Base-by-base conservation (phyloP, 2,329 filamentous ascomycete genomes). In the Aureobasidium uvarum region DNA sequence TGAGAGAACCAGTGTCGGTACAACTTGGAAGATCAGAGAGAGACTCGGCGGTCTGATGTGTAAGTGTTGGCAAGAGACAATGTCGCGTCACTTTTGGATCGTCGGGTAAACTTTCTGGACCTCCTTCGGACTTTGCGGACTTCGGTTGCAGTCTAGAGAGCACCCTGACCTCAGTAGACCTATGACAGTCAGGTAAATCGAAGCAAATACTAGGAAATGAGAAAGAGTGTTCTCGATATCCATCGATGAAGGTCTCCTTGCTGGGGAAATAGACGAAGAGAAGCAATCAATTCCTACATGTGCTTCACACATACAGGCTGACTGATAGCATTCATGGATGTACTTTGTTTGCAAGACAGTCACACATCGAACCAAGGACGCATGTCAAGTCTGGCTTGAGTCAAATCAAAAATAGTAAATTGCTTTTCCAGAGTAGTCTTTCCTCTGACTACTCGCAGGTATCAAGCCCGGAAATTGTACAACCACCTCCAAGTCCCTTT, bases 401-500 rank as follows among this genome's bases (percentile, higher is more conserved):
- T 25, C 14, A 3, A 20, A 39, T 46, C 28, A 62, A 18, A 62
- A 50, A n/a, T n/a, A 39, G 41, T 50, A 62, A 23, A 50, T 62
- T 62, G 58, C 58, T 50, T 50, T 62, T 62, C 28, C 16, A 51
- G 33, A 39, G 38, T 50, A 51, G 58, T 50, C 14, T 16, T 48
- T 18, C 41, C 5, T 48, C 43, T 36, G 25, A 39, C 39, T 31
- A 43, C 58, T 62, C 43, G 20, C 39, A 62, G 58, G 45, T 62
- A 62, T 62, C 45, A 38, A 60, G 39, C 41, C 39, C 25, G 41
- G n/a, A 50, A 50, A 50, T 62, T 23, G 45, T 50, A 48, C 31
- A 36, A 62, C 20, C 58, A 50, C 58, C 58, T 62, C 55, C 55
- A 41, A 59, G 55, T 59, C 55, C 55, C 36, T 46, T 59, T 36